Percentiles rank a stretch among this genome's conserved stretches.
phyloP scores from a whole-genome alignment of 768 basidiomycete species.

The Pulveroboletus sp. region DNA sequence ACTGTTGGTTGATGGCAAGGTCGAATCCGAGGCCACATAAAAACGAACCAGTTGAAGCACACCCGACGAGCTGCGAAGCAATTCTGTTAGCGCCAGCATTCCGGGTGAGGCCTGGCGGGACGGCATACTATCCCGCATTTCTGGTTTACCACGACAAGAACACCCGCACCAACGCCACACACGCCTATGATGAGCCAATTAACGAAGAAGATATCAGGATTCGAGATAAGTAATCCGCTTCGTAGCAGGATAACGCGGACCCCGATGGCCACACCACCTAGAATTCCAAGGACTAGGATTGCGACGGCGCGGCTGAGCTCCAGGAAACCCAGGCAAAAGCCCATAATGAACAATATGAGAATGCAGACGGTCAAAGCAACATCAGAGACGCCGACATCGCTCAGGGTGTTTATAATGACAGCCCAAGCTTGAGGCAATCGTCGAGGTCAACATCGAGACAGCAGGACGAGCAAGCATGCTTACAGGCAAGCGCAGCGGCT shows the following conservation, averaged over 20 bases:
- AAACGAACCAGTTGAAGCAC: slow-evolving; percentile 60
- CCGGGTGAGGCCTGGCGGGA: not conserved
- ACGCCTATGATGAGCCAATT: slow-evolving; percentile 54
- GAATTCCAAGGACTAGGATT: slow-evolving; percentile 42
- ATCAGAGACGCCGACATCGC: slow-evolving; percentile 47
- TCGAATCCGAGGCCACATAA: slow-evolving; percentile 52
- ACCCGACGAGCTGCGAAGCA: slow-evolving; percentile 37
- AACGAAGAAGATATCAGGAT: slow-evolving; percentile 31
- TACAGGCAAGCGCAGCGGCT: slow-evolving; percentile 45
- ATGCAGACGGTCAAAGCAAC: slow-evolving; percentile 45
- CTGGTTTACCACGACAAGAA: slow-evolving; percentile 42
- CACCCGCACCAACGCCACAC: slow-evolving; percentile 39
- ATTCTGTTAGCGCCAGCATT: slow-evolving; percentile 1
- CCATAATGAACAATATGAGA: slow-evolving; percentile 45
- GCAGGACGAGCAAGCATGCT: slow-evolving; percentile 12
- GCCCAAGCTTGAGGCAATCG: slow-evolving; percentile 47
- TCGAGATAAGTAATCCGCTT: slow-evolving; percentile 43
- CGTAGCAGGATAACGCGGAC: slow-evolving; percentile 50
- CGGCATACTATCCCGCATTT: slow-evolving; percentile 46
- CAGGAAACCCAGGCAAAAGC: slow-evolving; percentile 51
- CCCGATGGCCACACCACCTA: slow-evolving; percentile 55
- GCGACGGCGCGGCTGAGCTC: slow-evolving; percentile 46
- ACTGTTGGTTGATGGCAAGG: slow-evolving; percentile 51
- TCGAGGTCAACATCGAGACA: not conserved
- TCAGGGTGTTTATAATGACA: slow-evolving; percentile 53